A percentile compares a stretch with the other conserved stretches of the same genome.
These are phyloP conservation scores for Arthrobotrys sinensis DNA, from an alignment of 2,329 filamentous ascomycete species.

Conservation along the genomic window DNA sequence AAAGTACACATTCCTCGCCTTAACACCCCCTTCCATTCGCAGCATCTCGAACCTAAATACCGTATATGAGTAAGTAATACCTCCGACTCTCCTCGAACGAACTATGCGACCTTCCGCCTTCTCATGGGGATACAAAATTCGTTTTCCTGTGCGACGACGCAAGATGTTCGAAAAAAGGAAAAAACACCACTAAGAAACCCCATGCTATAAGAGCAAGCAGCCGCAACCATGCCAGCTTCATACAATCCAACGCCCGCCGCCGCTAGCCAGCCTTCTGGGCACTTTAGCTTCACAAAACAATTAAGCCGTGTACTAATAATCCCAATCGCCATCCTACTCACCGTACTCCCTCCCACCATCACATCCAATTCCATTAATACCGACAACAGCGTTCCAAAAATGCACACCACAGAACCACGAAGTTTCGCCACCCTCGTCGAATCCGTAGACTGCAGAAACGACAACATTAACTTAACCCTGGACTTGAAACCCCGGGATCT, in stretches of 20 bases:
- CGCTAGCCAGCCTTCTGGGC: constrained; percentile 5
- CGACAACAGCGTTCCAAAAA: not conserved
- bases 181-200: not conserved
- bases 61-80: not conserved
- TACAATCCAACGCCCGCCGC: not conserved
- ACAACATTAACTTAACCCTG: not conserved
- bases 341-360: not conserved
- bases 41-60: constrained; percentile 3
- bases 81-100: not conserved
- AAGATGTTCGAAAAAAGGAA: not conserved
- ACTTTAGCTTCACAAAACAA: not conserved
- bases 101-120: not conserved
- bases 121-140: not conserved
- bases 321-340: not conserved
- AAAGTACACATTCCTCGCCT: too few species aligned
- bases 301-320: not conserved
- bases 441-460: constrained; percentile 9
- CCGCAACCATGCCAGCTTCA: constrained; percentile 6
- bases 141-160: not conserved
- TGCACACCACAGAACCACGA: constrained; percentile 11
- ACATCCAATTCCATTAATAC: not conserved
- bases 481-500: constrained; percentile 14
- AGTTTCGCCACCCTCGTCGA: not conserved
- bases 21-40: not conserved
- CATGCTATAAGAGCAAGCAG: not conserved